A percentile compares a stretch with the other conserved stretches of the same genome.
Conservation (phyloP, 1,284 basidiomycete species). For the Schizopora paradoxa region DNA sequence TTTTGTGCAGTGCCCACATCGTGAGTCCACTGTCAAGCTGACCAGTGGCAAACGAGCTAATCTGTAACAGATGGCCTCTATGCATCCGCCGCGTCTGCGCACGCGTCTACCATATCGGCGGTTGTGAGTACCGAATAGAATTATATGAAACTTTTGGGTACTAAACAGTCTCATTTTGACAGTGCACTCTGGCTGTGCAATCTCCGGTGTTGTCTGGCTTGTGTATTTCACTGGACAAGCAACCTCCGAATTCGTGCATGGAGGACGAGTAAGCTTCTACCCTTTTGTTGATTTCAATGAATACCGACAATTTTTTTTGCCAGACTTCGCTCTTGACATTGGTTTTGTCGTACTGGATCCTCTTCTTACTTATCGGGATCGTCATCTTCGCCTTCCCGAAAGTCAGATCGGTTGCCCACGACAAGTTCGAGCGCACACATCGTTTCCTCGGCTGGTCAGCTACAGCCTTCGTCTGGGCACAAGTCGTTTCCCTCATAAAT, state of each 20-base stretch:
- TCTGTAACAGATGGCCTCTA: conserved; percentile 52
- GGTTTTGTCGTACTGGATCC: conserved; percentile 46
- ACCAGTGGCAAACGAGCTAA: background rate
- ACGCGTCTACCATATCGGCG: conserved; percentile 54
- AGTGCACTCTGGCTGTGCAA: conserved; percentile 53
- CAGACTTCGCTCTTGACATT: conserved; percentile 46
- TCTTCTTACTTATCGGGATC: conserved; percentile 44
- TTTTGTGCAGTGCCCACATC: conserved; percentile 44
- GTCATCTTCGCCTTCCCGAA: conserved; percentile 46
- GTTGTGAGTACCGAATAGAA: conserved; percentile 28
- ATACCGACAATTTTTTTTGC: conserved; percentile 19
- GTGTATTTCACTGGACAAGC: conserved; percentile 47
- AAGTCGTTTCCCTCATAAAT: conserved; percentile 47
- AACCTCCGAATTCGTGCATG: conserved; percentile 41
- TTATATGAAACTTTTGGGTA: conserved; percentile 2
- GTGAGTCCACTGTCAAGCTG: conserved; percentile 27
- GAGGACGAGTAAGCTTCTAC: conserved; percentile 34
- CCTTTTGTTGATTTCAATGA: background rate
- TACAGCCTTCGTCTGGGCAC: conserved; percentile 47
- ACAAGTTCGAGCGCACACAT: conserved; percentile 50
- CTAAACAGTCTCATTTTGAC: conserved; percentile 11
- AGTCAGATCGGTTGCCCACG: conserved; percentile 43
- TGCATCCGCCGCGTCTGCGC: conserved; percentile 46
- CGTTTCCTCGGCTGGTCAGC: conserved; percentile 54
- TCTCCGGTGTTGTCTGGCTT: conserved; percentile 50